phyloP scores from a whole-genome alignment of 805 yeast species.

The Candida berthetii region DNA sequence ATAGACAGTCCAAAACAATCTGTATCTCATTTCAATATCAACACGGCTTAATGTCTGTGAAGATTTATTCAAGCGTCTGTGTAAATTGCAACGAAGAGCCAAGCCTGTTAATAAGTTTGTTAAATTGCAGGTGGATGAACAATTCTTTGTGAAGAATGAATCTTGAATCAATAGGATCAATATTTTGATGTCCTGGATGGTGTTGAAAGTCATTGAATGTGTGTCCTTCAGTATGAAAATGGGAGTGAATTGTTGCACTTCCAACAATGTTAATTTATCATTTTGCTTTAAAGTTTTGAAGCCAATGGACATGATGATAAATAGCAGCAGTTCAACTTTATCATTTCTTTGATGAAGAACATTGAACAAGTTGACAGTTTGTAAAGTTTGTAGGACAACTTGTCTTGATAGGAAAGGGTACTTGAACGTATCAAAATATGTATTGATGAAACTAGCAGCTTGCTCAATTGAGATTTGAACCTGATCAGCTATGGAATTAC shows the following conservation, averaged over 20 bases:
- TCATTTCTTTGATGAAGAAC: conserved; percentile 9
- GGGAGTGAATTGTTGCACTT: conserved; percentile 5
- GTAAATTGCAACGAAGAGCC: conserved; percentile 39
- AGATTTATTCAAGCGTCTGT: conserved; percentile 24
- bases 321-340: conserved; percentile 9
- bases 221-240: conserved; percentile 9
- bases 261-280: conserved; percentile 4
- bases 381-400: conserved; percentile 7
- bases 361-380: conserved; percentile 9
- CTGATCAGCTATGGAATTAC: not conserved
- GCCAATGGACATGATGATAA: conserved; percentile 13
- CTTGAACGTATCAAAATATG: conserved; percentile 11
- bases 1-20: conserved; percentile 44
- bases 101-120: conserved; percentile 42
- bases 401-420: conserved; percentile 14
- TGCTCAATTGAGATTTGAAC: conserved; percentile 10
- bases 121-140: conserved; percentile 48
- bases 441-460: conserved; percentile 11
- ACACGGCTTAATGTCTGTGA: conserved; percentile 9
- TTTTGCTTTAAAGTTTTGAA: conserved; percentile 11
- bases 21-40: conserved; percentile 32
- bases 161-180: conserved; percentile 42
- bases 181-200: conserved; percentile 35
- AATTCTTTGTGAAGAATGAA: conserved; percentile 47
- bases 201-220: conserved; percentile 27